phyloP scores from a whole-genome alignment of 2,329 filamentous ascomycete genomes.

The Penicillium capsulatum region DNA sequence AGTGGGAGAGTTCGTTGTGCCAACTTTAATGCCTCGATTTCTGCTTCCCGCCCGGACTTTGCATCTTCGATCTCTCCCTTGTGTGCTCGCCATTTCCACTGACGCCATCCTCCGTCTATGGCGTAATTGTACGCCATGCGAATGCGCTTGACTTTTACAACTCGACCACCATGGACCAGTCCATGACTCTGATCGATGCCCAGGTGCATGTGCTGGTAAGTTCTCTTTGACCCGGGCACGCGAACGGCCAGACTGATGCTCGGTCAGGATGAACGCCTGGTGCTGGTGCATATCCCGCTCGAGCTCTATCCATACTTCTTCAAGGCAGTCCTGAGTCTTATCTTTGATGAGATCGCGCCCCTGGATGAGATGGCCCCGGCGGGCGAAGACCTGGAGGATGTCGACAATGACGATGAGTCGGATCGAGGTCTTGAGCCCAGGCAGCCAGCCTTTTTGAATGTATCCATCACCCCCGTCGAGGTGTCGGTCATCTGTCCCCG shows the following conservation, averaged over 20 bases:
- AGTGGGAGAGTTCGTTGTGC: conserved; percentile 1
- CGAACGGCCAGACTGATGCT: conserved; percentile 1
- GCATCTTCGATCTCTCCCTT: not conserved
- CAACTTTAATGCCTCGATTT: not conserved
- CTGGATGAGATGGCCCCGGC: conserved; percentile 41
- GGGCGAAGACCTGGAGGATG: conserved; percentile 29
- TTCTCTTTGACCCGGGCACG: not conserved
- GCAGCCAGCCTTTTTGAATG: conserved; percentile 80
- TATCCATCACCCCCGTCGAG: conserved; percentile 87
- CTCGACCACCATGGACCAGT: conserved; percentile 23
- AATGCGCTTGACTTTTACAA: too few species aligned
- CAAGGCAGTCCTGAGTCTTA: conserved; percentile 78
- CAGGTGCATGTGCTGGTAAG: conserved; percentile 24
- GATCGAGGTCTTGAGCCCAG: conserved; percentile 39
- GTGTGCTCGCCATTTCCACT: conserved; percentile 8
- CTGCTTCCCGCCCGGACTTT: not conserved
- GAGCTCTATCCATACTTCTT: conserved; percentile 72
- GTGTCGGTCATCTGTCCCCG: conserved; percentile 87
- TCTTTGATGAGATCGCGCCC: conserved; percentile 59
- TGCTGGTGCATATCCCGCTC: conserved; percentile 84
- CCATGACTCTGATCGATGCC: conserved; percentile 21
- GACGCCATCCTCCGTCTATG: conserved; percentile 20
- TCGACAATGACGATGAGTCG: conserved; percentile 29
- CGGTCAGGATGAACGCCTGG: conserved; percentile 73
- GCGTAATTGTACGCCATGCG: conserved; percentile 15